phyloP scores from a whole-genome alignment of 805 yeast genomes.

The Blastobotrys chiropterorum region DNA sequence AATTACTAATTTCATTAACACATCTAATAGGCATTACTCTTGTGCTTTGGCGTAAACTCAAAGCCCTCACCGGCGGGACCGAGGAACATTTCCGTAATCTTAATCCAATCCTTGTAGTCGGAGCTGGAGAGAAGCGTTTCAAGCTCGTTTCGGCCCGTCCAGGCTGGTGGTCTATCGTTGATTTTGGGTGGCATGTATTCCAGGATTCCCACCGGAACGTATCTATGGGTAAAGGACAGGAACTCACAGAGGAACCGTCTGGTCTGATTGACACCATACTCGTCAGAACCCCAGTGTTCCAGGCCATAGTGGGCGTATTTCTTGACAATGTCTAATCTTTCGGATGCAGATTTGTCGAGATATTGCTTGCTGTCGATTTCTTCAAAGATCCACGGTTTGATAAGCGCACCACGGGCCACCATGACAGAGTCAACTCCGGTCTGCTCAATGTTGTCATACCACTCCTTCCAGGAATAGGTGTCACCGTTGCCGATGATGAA shows the following conservation, averaged over 20 bases:
- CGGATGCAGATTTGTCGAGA: constrained; percentile 83
- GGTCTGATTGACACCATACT: constrained; percentile 81
- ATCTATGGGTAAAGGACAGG: constrained; percentile 87
- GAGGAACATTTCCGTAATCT: constrained; percentile 87
- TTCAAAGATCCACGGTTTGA: constrained; percentile 98
- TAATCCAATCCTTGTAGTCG: constrained; percentile 92
- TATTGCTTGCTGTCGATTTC: constrained; percentile 87
- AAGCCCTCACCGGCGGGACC: constrained; percentile 78
- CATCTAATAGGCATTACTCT: constrained; percentile 65
- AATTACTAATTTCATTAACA: too few species aligned
- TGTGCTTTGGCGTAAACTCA: constrained; percentile 86
- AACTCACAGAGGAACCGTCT: constrained; percentile 93
- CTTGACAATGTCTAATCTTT: constrained; percentile 70
- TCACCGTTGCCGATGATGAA: constrained; percentile 96
- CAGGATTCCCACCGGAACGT: constrained; percentile 88
- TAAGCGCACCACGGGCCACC: constrained; percentile 97
- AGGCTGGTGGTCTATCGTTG: constrained; percentile 89
- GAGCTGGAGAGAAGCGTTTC: constrained; percentile 83
- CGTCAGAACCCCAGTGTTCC: constrained; percentile 98
- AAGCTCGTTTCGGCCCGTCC: constrained; percentile 88
- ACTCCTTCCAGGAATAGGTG: constrained; percentile 77
- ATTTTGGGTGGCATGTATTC: constrained; percentile 83
- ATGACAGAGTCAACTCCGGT: constrained; percentile 84
- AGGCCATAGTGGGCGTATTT: constrained; percentile 74
- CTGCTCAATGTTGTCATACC: constrained; percentile 64